These are phyloP conservation scores for Pelagomonas calceolata DNA, from an alignment of 108 stramenopile species.

Conservation along the genomic window DNA sequence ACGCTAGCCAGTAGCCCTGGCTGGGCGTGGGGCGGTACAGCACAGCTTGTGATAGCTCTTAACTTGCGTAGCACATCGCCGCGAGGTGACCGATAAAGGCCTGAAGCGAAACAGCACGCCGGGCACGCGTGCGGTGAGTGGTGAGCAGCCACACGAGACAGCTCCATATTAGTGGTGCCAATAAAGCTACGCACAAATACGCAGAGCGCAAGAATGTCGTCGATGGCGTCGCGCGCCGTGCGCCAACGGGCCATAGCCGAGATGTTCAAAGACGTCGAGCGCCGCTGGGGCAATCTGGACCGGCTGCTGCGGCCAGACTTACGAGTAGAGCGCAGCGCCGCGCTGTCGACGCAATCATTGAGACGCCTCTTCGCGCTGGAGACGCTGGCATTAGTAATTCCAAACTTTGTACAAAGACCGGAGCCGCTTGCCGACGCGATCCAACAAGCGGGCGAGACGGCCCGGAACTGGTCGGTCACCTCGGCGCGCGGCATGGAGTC, in stretches of 20 bases:
- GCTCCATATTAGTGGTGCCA: too few relatives aligned
- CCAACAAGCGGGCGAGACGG: background rate
- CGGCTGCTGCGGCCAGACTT: background rate
- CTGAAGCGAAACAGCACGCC: too few relatives aligned
- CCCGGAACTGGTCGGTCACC: conserved; percentile 56
- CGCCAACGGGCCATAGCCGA: background rate
- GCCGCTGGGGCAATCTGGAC: background rate
- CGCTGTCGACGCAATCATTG: background rate
- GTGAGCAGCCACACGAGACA: too few relatives aligned
- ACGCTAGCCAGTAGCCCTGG: too few relatives aligned
- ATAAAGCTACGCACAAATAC: too few relatives aligned
- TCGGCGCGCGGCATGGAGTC: conserved; percentile 57
- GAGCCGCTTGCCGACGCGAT: background rate
- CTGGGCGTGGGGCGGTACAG: too few relatives aligned
- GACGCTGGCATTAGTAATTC: conserved; percentile 3
- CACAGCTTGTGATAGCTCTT: too few relatives aligned
- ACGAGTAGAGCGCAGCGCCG: background rate
- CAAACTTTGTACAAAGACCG: background rate
- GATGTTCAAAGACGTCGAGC: background rate
- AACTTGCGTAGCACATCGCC: too few relatives aligned
- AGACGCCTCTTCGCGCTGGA: background rate
- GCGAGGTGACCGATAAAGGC: too few relatives aligned
- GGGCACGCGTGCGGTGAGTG: too few relatives aligned
- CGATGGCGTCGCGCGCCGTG: background rate
- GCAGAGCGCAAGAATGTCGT: too few relatives aligned